A percentile compares a stretch with the other conserved stretches of the same genome.
Evolutionary conservation across 441 rosid genomes (phyloP).

Genomic region (Populus trichocarpa): DNA sequence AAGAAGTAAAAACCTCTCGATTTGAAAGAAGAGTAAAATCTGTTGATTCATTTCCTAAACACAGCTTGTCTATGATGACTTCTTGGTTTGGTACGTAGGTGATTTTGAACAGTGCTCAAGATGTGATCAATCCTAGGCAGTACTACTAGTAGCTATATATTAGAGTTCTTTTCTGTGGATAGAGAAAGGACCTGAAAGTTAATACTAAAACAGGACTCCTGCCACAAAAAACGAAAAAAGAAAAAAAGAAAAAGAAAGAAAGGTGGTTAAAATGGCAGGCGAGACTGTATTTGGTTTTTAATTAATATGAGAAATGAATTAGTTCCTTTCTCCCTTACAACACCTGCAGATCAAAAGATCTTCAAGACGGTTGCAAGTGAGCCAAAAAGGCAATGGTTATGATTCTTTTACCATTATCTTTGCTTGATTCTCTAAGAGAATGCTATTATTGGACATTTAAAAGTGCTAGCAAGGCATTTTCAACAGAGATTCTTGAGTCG

Average conservation of each 20-base stretch:
- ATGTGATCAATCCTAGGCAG: not conserved
- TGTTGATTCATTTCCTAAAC: not conserved
- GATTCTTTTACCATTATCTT: conserved; percentile 10
- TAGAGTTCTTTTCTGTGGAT: not conserved
- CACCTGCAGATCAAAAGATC: conserved; percentile 2
- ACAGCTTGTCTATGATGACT: not conserved
- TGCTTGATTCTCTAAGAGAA: conserved; percentile 15
- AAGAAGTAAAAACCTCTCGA: not conserved
- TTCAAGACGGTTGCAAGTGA: not conserved
- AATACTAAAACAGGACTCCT: conserved; percentile 16
- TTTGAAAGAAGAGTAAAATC: not conserved
- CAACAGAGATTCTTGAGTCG: not conserved
- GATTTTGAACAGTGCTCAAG: not conserved
- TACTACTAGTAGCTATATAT: not conserved
- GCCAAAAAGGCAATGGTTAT: conserved; percentile 10
- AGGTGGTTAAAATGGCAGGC: conserved; percentile 10
- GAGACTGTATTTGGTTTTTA: not conserved
- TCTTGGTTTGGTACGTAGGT: no score
- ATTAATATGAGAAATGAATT: not conserved
- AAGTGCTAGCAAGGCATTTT: not conserved
- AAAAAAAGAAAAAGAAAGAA: no score
- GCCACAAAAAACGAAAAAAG: not conserved
- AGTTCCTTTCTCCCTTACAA: not conserved
- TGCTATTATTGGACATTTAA: not conserved
- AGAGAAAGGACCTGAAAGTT: conserved; percentile 10